phyloP scores from a whole-genome alignment of 176 grass and related monocot species.

The Phragmites australis region DNA sequence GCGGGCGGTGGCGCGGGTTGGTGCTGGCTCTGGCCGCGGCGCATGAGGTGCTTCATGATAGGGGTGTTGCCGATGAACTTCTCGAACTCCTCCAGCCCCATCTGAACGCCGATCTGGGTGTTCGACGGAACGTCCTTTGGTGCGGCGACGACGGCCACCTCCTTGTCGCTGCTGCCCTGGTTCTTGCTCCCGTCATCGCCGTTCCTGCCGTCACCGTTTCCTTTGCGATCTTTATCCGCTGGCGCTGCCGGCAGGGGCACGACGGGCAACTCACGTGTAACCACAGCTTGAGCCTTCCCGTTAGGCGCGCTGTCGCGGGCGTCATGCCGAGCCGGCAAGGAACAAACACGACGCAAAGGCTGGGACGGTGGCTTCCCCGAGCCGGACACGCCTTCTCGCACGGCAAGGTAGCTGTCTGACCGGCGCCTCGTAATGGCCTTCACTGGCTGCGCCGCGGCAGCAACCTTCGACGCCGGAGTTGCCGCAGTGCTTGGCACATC shows the following conservation, averaged over 20 bases:
- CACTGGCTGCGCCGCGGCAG: neutral
- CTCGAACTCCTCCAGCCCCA: slow-evolving; percentile 73
- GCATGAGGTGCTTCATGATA: slow-evolving; percentile 84
- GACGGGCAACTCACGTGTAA: slow-evolving; percentile 17
- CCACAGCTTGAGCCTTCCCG: neutral
- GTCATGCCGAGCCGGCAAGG: slow-evolving; percentile 31
- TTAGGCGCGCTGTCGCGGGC: neutral
- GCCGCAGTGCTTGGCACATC: neutral
- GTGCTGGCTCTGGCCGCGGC: slow-evolving; percentile 44
- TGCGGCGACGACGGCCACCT: slow-evolving; percentile 40
- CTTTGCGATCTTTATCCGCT: neutral
- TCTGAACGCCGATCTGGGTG: slow-evolving; percentile 44
- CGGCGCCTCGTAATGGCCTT: slow-evolving; percentile 39
- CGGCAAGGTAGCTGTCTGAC: slow-evolving; percentile 38
- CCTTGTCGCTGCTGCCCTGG: slow-evolving; percentile 59
- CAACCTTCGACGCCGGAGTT: neutral
- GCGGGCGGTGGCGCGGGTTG: neutral
- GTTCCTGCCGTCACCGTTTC: neutral
- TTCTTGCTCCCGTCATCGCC: slow-evolving; percentile 40
- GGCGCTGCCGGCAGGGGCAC: neutral
- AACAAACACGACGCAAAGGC: slow-evolving; percentile 32
- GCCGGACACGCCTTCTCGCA: slow-evolving; percentile 17
- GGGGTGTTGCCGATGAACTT: slow-evolving; percentile 82
- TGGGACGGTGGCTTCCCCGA: neutral
- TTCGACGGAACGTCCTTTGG: slow-evolving; percentile 50